Evolutionary conservation across 192 early-diverging fungal genomes (phyloP), one percentile per base, ranked within the genome.

Genomic region (Podila epigama): DNA sequence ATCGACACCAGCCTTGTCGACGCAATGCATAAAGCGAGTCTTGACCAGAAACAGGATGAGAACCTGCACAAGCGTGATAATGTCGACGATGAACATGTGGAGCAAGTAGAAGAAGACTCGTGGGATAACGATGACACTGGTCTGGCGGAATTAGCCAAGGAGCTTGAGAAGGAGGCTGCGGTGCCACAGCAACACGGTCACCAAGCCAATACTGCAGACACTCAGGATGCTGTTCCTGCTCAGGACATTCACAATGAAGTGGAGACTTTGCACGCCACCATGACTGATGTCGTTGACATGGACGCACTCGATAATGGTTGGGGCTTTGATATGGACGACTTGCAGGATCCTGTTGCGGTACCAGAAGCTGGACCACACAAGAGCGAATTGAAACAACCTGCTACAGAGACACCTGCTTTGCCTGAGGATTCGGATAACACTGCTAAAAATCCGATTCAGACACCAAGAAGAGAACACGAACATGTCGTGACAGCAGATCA

Each of bases 311-410:
- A 59, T 39, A 15, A 59, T 20, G 12, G 22, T 5, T 59, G 58
- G 58, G 58, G 58, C 20, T 59, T 59, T 36, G 39, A 59, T 27
- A 34, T 20, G 55, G 31, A 57, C n/a, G 55, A 20, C n/a, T 15
- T 18, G 5, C 48, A 51, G 18, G 25, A 41, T 16, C 9, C 8
- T 41, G 40, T 41, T n/a, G n/a, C n/a, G n/a, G n/a, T n/a, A n/a
- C n/a, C n/a, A n/a, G n/a, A n/a, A n/a, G n/a, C n/a, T n/a, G n/a
- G n/a, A n/a, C n/a, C n/a, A n/a, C n/a, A n/a, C n/a, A n/a, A n/a
- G n/a, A n/a, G n/a, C n/a, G 27, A 65, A 27, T 10, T 34, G 7
- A 67, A 53, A 33, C 39, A 53, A 34, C 37, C 28, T 27, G 18
- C 55, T 18, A 31, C n/a, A 15, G 28, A 32, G 1, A 11, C 55